Evolutionary conservation across 176 grass and related monocot genomes (phyloP).

Genomic region (Oropetium thomaeum): DNA sequence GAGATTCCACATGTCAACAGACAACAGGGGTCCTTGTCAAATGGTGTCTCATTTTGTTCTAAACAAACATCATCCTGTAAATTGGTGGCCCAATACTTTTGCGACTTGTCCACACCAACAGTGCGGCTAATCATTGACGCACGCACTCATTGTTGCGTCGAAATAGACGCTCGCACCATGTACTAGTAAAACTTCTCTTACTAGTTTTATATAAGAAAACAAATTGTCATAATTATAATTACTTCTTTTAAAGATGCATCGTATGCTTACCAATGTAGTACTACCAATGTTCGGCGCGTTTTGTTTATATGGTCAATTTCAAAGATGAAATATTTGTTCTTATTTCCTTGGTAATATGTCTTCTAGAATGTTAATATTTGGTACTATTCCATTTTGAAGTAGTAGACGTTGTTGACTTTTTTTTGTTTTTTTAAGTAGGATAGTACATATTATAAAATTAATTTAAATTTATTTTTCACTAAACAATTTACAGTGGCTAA

Average conservation of each 20-base stretch:
- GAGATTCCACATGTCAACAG: neutral
- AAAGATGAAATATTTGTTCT: too few species aligned
- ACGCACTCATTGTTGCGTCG: neutral
- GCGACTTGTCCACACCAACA: neutral
- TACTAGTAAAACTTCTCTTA: neutral
- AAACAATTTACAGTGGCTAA: too few species aligned
- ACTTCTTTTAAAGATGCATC: neutral
- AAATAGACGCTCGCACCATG: neutral
- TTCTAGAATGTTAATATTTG: too few species aligned
- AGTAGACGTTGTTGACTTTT: too few species aligned
- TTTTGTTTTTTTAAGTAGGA: too few species aligned
- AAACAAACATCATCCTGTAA: neutral
- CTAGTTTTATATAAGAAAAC: neutral
- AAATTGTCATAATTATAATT: neutral
- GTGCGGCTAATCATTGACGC: neutral
- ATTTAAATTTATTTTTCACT: too few species aligned
- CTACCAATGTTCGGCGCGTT: too few species aligned
- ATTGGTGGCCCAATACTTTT: neutral
- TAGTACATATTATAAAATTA: too few species aligned
- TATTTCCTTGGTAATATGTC: too few species aligned
- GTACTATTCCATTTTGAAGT: too few species aligned
- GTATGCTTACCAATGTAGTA: neutral
- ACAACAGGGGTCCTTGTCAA: neutral
- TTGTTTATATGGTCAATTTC: too few species aligned
- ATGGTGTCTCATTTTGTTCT: neutral